Evolutionary conservation across 1,284 basidiomycete genomes (phyloP), one percentile per base, ranked within the genome.

Genomic region (Sanguinoderma infundibulare): DNA sequence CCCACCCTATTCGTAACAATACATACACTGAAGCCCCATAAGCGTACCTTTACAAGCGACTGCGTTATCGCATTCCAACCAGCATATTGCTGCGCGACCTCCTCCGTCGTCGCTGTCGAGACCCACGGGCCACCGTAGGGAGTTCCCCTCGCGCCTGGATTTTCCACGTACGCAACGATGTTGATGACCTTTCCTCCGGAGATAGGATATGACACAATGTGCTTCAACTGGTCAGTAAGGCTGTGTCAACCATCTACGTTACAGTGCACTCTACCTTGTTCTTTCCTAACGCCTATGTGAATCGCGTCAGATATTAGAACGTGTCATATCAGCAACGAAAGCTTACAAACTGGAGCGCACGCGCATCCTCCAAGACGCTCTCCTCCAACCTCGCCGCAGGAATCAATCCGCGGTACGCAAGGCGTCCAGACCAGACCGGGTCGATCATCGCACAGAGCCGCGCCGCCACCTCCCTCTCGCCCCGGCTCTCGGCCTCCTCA

Each of bases 71-170:
- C 5, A 34, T 72, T 71, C 73, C 73, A 76, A 0, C 63, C 65
- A 9, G 49, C 44, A 49, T 60, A 73, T 6, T 49, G 46, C 34
- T 38, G 26, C 20, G 20, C 35, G 9, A 55, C 35, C 20, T 60
- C 59, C 17, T 68, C 61, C 14, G 49, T 40, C 3, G 68, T 42
- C 20, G 61, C 60, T 4, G 69, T 61, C 6, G 53, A 42, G 2
- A 69, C 66, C 72, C 72, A 74, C 6, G 67, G 70, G 63, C 57
- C 50, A 1, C 79, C 79, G 39, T 69, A 73, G 5, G n/a, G n/a
- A 7, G 65, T 69, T 7, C 68, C 72, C 57, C 69, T 69, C 17
- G 40, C 53, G n/a, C 64, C 61, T 14, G 59, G 64, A 1, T 67
- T 47, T 20, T 57, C 63, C 10, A 67, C 55, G 22, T 73, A 55